These are phyloP conservation scores for Diversispora eburnea DNA, from an alignment of 192 early-diverging fungal species.

Conservation along the genomic window DNA sequence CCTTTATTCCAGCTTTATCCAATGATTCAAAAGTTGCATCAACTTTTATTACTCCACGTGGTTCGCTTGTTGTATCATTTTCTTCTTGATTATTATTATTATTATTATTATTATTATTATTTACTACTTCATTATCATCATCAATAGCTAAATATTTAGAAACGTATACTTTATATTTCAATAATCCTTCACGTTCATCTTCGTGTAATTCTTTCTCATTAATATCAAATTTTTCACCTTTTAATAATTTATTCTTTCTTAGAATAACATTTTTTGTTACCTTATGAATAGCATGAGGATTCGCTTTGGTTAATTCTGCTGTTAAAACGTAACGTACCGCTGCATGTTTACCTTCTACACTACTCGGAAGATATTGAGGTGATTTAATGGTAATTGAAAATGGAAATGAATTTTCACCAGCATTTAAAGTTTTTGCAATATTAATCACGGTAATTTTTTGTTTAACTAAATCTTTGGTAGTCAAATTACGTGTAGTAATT, in stretches of 20 bases:
- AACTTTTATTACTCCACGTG: slow-evolving; percentile 16
- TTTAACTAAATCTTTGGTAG: slow-evolving; percentile 26
- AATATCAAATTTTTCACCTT: background rate
- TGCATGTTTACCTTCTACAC: slow-evolving; percentile 27
- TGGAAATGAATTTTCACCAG: slow-evolving; percentile 15
- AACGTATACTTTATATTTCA: slow-evolving; percentile 23
- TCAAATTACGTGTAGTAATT: slow-evolving; percentile 19
- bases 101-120: background rate
- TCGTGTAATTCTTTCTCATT: slow-evolving; percentile 18
- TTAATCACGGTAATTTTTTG: slow-evolving; percentile 28
- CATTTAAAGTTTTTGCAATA: slow-evolving; percentile 17
- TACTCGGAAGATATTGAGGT: slow-evolving; percentile 13
- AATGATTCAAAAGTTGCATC: slow-evolving; percentile 25
- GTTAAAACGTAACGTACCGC: slow-evolving; percentile 22
- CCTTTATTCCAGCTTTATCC: slow-evolving; percentile 24
- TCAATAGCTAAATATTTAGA: slow-evolving; percentile 20
- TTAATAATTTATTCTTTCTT: slow-evolving; percentile 8
- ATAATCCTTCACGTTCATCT: slow-evolving; percentile 22
- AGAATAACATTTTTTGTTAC: slow-evolving; percentile 26
- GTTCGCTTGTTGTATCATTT: background rate
- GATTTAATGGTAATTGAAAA: slow-evolving; percentile 10
- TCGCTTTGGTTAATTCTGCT: slow-evolving; percentile 20
- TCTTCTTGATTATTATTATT: background rate
- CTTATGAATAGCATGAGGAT: slow-evolving; percentile 21
- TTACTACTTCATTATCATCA: background rate